A percentile compares a stretch with the other conserved stretches of the same genome.
phyloP scores from a whole-genome alignment of 768 basidiomycete species.

The Hericium coralloides region DNA sequence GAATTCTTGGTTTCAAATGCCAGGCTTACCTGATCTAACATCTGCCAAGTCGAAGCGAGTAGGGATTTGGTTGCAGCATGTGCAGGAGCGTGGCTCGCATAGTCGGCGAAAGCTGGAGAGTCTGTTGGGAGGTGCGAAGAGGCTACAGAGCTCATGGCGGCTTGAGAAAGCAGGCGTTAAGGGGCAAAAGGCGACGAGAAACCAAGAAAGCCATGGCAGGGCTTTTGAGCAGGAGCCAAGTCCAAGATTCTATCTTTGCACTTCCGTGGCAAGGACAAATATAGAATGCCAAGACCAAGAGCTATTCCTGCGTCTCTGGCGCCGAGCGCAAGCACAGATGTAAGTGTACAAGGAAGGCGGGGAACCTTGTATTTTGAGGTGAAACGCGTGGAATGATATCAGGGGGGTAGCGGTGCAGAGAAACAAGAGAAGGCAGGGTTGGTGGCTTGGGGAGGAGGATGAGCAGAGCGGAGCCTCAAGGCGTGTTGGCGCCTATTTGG shows the following conservation, averaged over 20 bases:
- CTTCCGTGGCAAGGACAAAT: conserved; percentile 12
- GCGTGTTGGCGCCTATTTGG: no score
- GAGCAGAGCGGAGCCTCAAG: no score
- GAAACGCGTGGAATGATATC: not conserved
- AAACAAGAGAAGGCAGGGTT: no score
- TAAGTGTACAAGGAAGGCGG: not conserved
- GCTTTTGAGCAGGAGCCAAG: conserved; percentile 15
- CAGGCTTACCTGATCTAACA: conserved; percentile 36
- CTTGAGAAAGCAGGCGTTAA: not conserved
- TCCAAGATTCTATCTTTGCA: conserved; percentile 8
- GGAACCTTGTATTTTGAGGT: not conserved
- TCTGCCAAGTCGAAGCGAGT: conserved; percentile 34
- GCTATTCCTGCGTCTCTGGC: conserved; percentile 10
- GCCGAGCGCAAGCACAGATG: not conserved
- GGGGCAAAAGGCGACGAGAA: not conserved
- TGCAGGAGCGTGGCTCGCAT: not conserved
- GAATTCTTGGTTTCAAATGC: not conserved
- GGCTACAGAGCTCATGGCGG: conserved; percentile 12
- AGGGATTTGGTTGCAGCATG: conserved; percentile 20
- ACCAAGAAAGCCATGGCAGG: conserved; percentile 3
- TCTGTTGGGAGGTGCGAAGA: conserved; percentile 4
- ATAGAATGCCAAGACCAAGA: conserved; percentile 16
- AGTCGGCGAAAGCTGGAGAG: conserved; percentile 2
- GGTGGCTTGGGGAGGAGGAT: no score
- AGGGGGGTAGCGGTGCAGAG: no score